Evolutionary conservation across 2,329 filamentous ascomycete genomes (phyloP).

Genomic region (Fusarium stilboides): DNA sequence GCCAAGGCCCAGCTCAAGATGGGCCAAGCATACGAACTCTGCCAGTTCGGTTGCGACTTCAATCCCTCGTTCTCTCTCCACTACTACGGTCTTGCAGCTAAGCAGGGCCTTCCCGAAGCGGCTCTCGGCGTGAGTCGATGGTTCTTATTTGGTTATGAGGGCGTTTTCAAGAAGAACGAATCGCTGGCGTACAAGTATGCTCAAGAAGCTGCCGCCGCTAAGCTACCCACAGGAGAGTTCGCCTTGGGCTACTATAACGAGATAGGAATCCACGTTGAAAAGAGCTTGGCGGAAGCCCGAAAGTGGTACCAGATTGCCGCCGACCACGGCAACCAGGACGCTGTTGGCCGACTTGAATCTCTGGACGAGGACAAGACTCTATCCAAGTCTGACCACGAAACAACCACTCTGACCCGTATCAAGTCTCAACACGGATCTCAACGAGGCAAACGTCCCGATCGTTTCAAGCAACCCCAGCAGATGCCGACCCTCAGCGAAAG

Average conservation of each 20-base stretch:
- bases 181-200: conserved; percentile 93
- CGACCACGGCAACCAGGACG: conserved; percentile 93
- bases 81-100: conserved; percentile 93
- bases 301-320: conserved; percentile 93
- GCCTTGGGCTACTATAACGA: conserved; percentile 98
- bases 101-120: conserved; percentile 93
- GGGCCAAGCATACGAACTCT: conserved; percentile 95
- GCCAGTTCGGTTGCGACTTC: conserved; percentile 94
- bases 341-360: conserved; percentile 83
- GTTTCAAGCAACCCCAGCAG: conserved; percentile 66
- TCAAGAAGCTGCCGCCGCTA: conserved; percentile 84
- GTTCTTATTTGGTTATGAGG: conserved; percentile 97
- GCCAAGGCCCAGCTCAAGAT: conserved; percentile 97
- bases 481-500: conserved; percentile 68
- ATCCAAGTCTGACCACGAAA: conserved; percentile 93
- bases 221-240: conserved; percentile 92
- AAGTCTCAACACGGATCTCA: conserved; percentile 84
- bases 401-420: conserved; percentile 89
- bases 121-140: conserved; percentile 98
- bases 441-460: conserved; percentile 72
- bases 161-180: conserved; percentile 95
- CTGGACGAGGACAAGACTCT: conserved; percentile 86
- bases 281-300: conserved; percentile 84
- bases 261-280: conserved; percentile 92
- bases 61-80: conserved; percentile 93